These are phyloP conservation scores for Solanum appendiculatum DNA, from an alignment of 257 asterid genomes.

Conservation along the genomic window DNA sequence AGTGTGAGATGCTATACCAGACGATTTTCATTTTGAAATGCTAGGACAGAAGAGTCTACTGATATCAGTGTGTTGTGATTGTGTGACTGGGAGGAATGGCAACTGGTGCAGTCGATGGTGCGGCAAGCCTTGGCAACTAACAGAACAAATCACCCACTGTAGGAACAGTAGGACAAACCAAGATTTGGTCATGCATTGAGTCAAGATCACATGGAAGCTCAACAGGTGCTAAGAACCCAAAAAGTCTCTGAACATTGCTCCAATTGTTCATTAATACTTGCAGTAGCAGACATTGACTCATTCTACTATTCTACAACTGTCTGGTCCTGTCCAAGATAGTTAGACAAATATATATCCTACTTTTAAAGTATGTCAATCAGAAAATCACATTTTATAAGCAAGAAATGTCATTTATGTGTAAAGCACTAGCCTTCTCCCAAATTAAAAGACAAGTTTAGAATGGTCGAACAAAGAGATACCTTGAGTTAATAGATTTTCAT, in stretches of 20 bases:
- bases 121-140: background rate
- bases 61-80: background rate
- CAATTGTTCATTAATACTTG: background rate
- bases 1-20: background rate
- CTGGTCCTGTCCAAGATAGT: background rate
- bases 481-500: background rate
- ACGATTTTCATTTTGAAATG: no score
- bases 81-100: background rate
- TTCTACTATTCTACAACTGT: background rate
- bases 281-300: background rate
- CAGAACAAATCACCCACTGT: background rate
- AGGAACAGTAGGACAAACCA: background rate
- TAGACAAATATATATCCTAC: background rate
- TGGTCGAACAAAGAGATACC: background rate
- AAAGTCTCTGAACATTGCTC: background rate
- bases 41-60: background rate
- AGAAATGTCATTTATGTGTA: background rate
- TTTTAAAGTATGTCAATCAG: background rate
- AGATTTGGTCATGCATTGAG: background rate
- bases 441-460: background rate
- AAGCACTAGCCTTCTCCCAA: background rate
- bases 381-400: background rate
- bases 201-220: background rate
- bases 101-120: background rate
- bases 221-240: background rate